A percentile compares a stretch with the other conserved stretches of the same genome.
Conservation (phyloP, 345 rosid species). For the Punica granatum region DNA sequence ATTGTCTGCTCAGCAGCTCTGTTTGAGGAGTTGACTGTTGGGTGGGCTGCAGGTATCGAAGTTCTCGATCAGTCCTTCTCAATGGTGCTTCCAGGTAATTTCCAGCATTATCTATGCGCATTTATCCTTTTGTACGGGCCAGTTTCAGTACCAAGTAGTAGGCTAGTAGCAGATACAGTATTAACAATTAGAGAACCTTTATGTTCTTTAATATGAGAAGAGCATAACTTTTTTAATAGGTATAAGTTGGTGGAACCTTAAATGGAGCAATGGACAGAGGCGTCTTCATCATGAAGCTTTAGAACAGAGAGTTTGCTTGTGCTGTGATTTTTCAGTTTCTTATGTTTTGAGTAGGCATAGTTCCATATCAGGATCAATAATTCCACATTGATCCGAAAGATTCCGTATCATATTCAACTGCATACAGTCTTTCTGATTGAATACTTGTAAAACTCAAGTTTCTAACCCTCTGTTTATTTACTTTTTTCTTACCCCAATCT, state of each 20-base stretch:
- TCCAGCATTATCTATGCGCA: background rate
- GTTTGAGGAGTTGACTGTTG: constrained; percentile 77
- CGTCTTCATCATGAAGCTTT: background rate
- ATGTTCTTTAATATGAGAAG: background rate
- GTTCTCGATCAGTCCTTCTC: constrained; percentile 54
- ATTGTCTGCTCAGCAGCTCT: constrained; percentile 70
- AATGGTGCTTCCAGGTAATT: constrained; percentile 85
- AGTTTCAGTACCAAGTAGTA: background rate
- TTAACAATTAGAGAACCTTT: background rate
- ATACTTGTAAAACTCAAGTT: background rate
- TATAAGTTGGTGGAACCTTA: background rate
- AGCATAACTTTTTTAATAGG: background rate
- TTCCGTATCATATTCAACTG: background rate
- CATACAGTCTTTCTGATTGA: background rate
- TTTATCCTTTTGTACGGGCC: background rate
- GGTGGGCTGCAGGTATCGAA: constrained; percentile 54
- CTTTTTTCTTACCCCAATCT: constrained; percentile 9
- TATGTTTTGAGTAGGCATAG: background rate
- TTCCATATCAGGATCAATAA: background rate
- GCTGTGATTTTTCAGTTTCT: background rate
- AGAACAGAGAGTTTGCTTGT: background rate
- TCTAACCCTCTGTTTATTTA: background rate
- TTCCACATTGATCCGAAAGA: background rate
- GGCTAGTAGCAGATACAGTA: background rate
- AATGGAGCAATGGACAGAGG: background rate